phyloP scores from a whole-genome alignment of 129 eudicot species.

The Saussurea involucrata region DNA sequence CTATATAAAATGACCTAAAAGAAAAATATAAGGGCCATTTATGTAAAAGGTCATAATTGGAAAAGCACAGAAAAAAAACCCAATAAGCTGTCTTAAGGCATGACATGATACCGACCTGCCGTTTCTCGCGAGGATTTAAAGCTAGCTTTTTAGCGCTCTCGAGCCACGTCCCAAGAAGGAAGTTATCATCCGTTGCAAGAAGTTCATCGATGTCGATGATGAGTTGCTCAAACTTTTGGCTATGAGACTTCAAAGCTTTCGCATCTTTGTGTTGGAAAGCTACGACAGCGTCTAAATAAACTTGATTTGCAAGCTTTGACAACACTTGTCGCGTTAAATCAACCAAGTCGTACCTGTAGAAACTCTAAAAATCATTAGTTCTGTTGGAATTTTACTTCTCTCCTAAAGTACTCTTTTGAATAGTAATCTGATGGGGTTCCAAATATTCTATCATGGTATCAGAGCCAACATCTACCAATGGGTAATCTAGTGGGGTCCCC shows the following conservation, averaged over 20 bases:
- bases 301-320: conserved; percentile 85
- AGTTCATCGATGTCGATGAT: conserved; percentile 77
- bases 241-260: conserved; percentile 41
- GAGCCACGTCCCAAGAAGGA: conserved; percentile 94
- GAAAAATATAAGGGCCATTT: background rate
- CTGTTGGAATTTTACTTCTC: background rate
- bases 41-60: background rate
- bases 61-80: background rate
- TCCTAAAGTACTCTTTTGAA: background rate
- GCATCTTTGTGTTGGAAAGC: conserved; percentile 61
- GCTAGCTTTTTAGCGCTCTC: conserved; percentile 77
- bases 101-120: conserved; percentile 43
- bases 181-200: conserved; percentile 87
- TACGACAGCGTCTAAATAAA: conserved; percentile 61
- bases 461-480: background rate
- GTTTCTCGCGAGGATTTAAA: conserved; percentile 50
- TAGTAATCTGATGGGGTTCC: background rate
- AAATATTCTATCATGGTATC: background rate
- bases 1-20: background rate
- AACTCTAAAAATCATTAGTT: background rate
- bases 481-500: no score
- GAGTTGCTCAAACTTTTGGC: conserved; percentile 63
- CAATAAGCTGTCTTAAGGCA: background rate
- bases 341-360: conserved; percentile 93
- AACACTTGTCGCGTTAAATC: conserved; percentile 89